These are phyloP conservation scores for Salvia rosmarinus DNA, from an alignment of 257 asterid genomes.

Conservation along the genomic window DNA sequence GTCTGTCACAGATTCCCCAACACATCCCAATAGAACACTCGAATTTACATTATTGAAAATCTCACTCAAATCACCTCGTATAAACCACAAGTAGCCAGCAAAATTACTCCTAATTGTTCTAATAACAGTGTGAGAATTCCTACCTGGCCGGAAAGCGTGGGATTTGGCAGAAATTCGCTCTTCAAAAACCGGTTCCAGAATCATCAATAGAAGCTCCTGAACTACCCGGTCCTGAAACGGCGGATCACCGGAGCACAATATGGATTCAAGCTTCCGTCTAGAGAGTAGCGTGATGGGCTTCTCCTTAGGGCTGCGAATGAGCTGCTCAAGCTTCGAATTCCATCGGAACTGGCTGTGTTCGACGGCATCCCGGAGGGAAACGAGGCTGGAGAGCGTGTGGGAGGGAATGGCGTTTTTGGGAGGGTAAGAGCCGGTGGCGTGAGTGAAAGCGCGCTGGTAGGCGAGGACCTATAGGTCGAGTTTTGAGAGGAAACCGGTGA, in stretches of 20 bases:
- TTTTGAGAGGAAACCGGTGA: constrained; percentile 85
- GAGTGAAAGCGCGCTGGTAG: constrained; percentile 91
- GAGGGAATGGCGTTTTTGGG: constrained; percentile 69
- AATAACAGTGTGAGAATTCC: constrained; percentile 87
- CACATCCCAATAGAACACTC: constrained; percentile 52
- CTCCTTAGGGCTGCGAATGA: constrained; percentile 70
- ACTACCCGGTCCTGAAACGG: constrained; percentile 88
- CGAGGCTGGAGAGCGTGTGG: constrained; percentile 56
- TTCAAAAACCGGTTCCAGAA: constrained; percentile 82
- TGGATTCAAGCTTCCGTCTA: constrained; percentile 50
- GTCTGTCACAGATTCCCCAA: constrained; percentile 68
- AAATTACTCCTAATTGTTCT: constrained; percentile 91
- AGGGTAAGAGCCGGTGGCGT: constrained; percentile 83
- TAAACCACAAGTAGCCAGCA: constrained; percentile 96
- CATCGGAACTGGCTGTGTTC: constrained; percentile 59
- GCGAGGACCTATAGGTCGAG: constrained; percentile 95
- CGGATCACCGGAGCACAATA: constrained; percentile 50
- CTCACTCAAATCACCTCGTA: constrained; percentile 78
- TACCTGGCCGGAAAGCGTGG: constrained; percentile 90
- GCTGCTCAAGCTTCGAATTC: constrained; percentile 59
- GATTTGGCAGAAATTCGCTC: constrained; percentile 74
- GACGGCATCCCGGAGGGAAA: constrained; percentile 73
- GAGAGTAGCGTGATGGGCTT: constrained; percentile 58
- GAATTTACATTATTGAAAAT: constrained; percentile 48
- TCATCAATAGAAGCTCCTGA: constrained; percentile 80